Evolutionary conservation across 2,329 filamentous ascomycete species (phyloP).

Genomic region (Colletotrichum sp.): DNA sequence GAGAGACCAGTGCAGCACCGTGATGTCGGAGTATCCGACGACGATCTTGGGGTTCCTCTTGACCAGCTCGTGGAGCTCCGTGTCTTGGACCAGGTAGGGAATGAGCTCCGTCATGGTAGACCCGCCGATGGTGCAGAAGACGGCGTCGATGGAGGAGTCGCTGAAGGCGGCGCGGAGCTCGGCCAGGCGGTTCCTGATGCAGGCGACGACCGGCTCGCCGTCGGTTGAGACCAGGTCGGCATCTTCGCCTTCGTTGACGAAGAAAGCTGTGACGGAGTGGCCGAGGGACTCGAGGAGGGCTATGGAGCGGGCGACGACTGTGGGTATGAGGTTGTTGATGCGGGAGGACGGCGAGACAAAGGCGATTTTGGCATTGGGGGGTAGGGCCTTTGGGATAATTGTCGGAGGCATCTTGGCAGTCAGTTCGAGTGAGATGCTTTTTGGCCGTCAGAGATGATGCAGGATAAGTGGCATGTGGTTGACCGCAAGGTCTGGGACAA

Average conservation of each 20-base stretch:
- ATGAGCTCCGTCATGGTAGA: constrained; percentile 43
- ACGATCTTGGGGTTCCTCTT: constrained; percentile 44
- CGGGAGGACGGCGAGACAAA: constrained; percentile 45
- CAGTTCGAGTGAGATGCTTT: neutral
- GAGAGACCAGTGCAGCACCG: constrained; percentile 46
- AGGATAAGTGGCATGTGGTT: neutral
- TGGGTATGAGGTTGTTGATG: constrained; percentile 34
- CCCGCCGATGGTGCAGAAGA: constrained; percentile 46
- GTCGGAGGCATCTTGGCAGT: constrained; percentile 7
- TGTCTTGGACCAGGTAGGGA: constrained; percentile 39
- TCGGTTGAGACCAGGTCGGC: constrained; percentile 1
- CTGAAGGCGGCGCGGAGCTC: constrained; percentile 43
- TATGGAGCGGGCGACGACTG: constrained; percentile 33
- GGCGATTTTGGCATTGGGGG: constrained; percentile 41
- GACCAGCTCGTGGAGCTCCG: constrained; percentile 35
- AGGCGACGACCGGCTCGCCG: constrained; percentile 33
- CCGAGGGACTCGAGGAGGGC: constrained; percentile 33
- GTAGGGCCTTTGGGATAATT: constrained; percentile 30
- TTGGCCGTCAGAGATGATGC: neutral
- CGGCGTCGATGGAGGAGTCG: constrained; percentile 36
- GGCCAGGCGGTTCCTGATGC: constrained; percentile 37
- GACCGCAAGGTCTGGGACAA: neutral
- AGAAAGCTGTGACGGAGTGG: constrained; percentile 39
- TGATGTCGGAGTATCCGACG: constrained; percentile 47
- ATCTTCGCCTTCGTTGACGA: constrained; percentile 2